Evolutionary conservation across 306 rosid genomes (phyloP), one percentile per base, ranked within the genome.

Genomic region (Begonia loranthoides): DNA sequence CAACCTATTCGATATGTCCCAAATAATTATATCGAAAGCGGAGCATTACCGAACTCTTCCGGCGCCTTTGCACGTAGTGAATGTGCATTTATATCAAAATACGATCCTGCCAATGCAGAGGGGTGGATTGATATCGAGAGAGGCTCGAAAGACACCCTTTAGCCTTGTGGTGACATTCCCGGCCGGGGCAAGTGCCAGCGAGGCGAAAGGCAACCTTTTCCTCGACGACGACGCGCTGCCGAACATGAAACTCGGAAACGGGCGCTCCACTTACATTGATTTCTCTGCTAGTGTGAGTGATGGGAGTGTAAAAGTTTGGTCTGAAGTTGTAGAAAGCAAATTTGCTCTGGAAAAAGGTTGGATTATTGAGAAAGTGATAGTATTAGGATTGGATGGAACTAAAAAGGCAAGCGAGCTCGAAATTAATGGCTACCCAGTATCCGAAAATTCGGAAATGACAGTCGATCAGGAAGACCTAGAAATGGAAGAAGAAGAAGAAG

Each of bases 41-140:
- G 95, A 87, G 19, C 17, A 50, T 17, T 67, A 80, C 39, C 84
- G 82, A 45, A 80, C 87, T 22, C 94, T 90, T 0, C 77, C 83
- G 24, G 95, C 99, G 0, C 95, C 99, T 15, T 70, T 90, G 40
- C 81, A 90, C 55, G 83, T 72, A 0, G 87, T 90, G 14, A 90
- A 90, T 55, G 95, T 90, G 43, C 99, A 90, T 76, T 41, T 90
- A 64, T 86, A 82, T 75, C 95, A 90, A 72, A 82, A 74, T 51
- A 59, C 77, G 57, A 90, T 90, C 58, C 67, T 90, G 45, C 99
- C 99, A 15, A 78, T 86, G 87, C 99, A 90, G 74, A 87, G 46
- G 52, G 99, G 99, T 17, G 95, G 95, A 36, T 1, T 78, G 71
- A 40, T 86, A 46, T 82, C 99, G 0, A 86, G 80, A 79, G 94